phyloP scores from a whole-genome alignment of 1,139 yeast genomes.

The Blastobotrys persicus region DNA sequence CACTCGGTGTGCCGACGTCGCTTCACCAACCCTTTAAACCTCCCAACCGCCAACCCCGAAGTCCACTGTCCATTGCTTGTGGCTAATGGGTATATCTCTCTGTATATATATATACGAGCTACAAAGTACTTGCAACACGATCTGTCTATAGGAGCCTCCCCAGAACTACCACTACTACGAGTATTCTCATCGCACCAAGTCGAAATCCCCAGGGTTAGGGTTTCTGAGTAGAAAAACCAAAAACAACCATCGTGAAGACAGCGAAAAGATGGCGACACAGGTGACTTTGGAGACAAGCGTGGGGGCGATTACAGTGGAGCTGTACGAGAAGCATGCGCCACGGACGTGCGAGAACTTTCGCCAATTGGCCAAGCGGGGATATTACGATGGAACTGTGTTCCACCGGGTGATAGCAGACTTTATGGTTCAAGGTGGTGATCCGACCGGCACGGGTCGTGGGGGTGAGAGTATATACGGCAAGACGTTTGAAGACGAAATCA shows the following conservation, averaged over 20 bases:
- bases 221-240: neutral
- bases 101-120: too few species aligned
- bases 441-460: conserved; percentile 38
- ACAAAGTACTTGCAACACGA: too few species aligned
- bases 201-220: neutral
- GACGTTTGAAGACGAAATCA: conserved; percentile 45
- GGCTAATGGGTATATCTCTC: too few species aligned
- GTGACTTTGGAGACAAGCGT: conserved; percentile 24
- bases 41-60: neutral
- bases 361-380: conserved; percentile 32
- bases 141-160: too few species aligned
- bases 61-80: too few species aligned
- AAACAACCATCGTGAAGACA: too few species aligned
- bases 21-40: neutral
- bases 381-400: conserved; percentile 38
- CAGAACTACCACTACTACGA: too few species aligned
- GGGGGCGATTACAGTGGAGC: conserved; percentile 33
- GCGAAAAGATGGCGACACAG: conserved; percentile 1
- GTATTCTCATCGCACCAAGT: too few species aligned
- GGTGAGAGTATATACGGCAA: conserved; percentile 35
- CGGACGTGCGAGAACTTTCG: conserved; percentile 32
- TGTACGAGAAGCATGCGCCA: conserved; percentile 36
- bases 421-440: conserved; percentile 43
- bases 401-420: conserved; percentile 42
- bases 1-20: neutral